Conservation (phyloP, 768 basidiomycete species). For the Boletus fagicola region DNA sequence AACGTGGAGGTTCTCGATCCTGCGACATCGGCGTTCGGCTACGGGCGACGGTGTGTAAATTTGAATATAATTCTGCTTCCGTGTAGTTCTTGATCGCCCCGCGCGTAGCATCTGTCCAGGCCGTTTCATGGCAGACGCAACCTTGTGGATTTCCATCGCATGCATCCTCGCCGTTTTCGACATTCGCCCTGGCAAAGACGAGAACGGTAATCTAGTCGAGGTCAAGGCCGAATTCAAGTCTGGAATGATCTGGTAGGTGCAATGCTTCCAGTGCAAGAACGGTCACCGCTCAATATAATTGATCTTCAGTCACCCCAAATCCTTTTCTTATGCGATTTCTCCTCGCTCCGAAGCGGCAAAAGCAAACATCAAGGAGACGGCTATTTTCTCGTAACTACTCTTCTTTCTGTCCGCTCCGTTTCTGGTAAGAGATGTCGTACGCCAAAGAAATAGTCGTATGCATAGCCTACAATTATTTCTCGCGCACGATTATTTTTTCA, state of each 20-base stretch:
- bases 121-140: constrained; percentile 42
- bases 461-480: constrained; percentile 2
- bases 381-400: constrained; percentile 18
- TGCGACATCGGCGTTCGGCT: constrained; percentile 33
- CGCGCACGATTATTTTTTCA: constrained; percentile 38
- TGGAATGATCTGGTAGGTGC: constrained; percentile 32
- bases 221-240: constrained; percentile 28
- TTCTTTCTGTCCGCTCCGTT: not conserved
- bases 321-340: constrained; percentile 30
- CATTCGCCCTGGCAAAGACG: constrained; percentile 22
- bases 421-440: not conserved
- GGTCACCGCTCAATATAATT: constrained; percentile 2
- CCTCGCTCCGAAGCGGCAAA: constrained; percentile 31
- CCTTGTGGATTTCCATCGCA: constrained; percentile 36
- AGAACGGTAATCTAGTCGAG: constrained; percentile 15
- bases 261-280: not conserved
- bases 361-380: constrained; percentile 30
- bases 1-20: constrained; percentile 32
- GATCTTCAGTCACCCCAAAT: constrained; percentile 28
- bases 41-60: constrained; percentile 36
- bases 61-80: not conserved
- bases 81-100: not conserved
- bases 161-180: constrained; percentile 31
- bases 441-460: not conserved
- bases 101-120: constrained; percentile 41